Percentiles rank a stretch among this genome's conserved stretches.
Evolutionary conservation across 2,329 filamentous ascomycete genomes (phyloP).

Genomic region (Aschersonia sp.): DNA sequence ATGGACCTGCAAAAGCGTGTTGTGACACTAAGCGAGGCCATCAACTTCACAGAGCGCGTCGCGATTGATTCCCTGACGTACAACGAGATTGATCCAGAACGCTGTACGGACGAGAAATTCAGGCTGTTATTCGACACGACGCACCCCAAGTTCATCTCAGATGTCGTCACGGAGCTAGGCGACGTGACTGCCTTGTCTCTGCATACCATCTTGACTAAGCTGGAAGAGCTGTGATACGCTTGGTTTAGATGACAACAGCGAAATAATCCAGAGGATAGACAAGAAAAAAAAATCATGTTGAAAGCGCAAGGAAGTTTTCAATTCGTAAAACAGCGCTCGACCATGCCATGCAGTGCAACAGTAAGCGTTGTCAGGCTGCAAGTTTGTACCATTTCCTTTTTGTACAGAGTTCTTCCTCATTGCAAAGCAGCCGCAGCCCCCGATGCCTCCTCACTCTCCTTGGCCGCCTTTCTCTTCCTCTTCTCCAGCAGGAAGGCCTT

Average conservation of each 20-base stretch:
- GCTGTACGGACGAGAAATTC: constrained; percentile 38
- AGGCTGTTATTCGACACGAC: constrained; percentile 84
- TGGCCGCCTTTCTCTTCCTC: constrained; percentile 49
- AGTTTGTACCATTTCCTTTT: too few relatives aligned
- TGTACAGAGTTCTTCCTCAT: not conserved
- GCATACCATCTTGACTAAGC: constrained; percentile 34
- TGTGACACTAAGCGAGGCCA: constrained; percentile 80
- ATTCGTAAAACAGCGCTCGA: too few relatives aligned
- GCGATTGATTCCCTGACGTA: constrained; percentile 84
- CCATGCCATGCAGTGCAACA: too few relatives aligned
- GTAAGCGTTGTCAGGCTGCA: too few relatives aligned
- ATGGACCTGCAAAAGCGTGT: constrained; percentile 64
- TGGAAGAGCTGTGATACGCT: not conserved
- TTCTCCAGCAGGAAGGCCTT: constrained; percentile 78
- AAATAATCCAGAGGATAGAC: too few relatives aligned
- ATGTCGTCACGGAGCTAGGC: constrained; percentile 85
- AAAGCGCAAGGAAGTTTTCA: too few relatives aligned
- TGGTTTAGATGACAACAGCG: too few relatives aligned
- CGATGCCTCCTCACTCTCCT: constrained; percentile 14
- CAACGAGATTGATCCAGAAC: constrained; percentile 78
- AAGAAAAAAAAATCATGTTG: too few relatives aligned
- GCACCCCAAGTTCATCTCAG: constrained; percentile 69
- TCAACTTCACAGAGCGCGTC: constrained; percentile 82
- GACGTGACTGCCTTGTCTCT: constrained; percentile 77
- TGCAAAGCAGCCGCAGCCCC: constrained; percentile 1